Percentiles rank a stretch among this genome's conserved stretches.
These are phyloP conservation scores for Apiospora saccharicola DNA, from an alignment of 2,329 filamentous ascomycete genomes.

Conservation along the genomic window DNA sequence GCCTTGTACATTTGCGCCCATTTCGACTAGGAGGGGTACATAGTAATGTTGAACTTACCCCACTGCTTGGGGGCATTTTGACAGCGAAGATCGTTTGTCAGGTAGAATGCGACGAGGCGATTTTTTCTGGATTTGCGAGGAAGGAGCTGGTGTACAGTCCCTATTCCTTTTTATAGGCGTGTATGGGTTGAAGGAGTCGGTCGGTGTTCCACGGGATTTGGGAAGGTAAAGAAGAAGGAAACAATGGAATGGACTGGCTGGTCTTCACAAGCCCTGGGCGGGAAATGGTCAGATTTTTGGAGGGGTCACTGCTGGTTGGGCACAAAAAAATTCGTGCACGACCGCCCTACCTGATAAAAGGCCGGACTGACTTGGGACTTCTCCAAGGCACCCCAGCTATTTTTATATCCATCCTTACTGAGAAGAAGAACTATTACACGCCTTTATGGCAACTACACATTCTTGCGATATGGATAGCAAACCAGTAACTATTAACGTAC, in stretches of 20 bases:
- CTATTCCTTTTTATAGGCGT: conserved; percentile 4
- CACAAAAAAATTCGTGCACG: conserved; percentile 19
- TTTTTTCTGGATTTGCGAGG: not conserved
- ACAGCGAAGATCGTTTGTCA: conserved; percentile 3
- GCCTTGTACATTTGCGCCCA: conserved; percentile 5
- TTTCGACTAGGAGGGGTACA: conserved; percentile 21
- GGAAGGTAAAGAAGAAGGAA: conserved; percentile 14
- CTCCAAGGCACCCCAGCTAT: not conserved
- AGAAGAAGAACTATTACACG: too few species aligned
- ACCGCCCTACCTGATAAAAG: not conserved
- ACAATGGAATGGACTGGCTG: not conserved
- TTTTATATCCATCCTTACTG: not conserved
- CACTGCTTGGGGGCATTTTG: conserved; percentile 31
- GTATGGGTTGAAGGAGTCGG: conserved; percentile 4
- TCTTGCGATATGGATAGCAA: not conserved
- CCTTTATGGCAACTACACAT: too few species aligned
- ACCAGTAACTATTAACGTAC: not conserved
- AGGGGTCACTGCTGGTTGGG: conserved; percentile 16
- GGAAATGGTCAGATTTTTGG: conserved; percentile 23
- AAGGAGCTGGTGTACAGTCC: not conserved
- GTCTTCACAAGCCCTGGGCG: conserved; percentile 7
- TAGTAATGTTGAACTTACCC: conserved; percentile 26
- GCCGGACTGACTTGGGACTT: not conserved
- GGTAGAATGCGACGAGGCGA: not conserved
- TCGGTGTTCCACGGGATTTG: not conserved